Evolutionary conservation across 805 yeast species (phyloP).

Genomic region (Starmerella vaccinii): DNA sequence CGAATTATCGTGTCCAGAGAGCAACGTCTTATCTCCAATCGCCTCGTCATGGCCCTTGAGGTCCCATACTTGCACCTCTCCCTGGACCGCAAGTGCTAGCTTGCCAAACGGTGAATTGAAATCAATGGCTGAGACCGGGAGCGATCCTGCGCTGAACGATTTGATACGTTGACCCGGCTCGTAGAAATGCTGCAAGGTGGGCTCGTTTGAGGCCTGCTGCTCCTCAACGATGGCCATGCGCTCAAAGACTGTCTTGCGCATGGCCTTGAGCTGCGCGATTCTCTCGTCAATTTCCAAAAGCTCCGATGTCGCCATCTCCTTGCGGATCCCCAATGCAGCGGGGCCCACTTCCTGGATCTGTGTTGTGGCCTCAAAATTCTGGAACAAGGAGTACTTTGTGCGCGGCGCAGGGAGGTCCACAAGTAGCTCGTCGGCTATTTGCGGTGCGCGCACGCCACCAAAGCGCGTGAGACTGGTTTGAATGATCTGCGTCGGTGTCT

Average conservation of each 20-base stretch:
- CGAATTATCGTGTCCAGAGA: not conserved
- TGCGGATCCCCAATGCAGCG: slow-evolving; percentile 44
- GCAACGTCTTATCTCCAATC: not conserved
- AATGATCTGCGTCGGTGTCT: slow-evolving; percentile 17
- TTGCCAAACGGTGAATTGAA: slow-evolving; percentile 69
- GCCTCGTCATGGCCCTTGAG: slow-evolving; percentile 12
- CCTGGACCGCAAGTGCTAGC: slow-evolving; percentile 68
- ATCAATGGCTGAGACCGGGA: slow-evolving; percentile 47
- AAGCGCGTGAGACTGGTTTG: slow-evolving; percentile 16
- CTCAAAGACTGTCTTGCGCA: slow-evolving; percentile 47
- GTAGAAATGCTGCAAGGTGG: slow-evolving; percentile 56
- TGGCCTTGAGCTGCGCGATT: slow-evolving; percentile 41
- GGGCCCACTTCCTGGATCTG: slow-evolving; percentile 35
- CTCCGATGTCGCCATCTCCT: slow-evolving; percentile 54
- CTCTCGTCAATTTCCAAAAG: slow-evolving; percentile 53
- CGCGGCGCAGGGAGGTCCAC: slow-evolving; percentile 40
- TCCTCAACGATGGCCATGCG: slow-evolving; percentile 52
- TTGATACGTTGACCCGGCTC: slow-evolving; percentile 48
- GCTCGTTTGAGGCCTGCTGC: slow-evolving; percentile 39
- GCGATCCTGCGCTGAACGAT: slow-evolving; percentile 38
- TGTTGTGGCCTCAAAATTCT: slow-evolving; percentile 50
- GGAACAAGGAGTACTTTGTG: slow-evolving; percentile 45
- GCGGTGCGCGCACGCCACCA: slow-evolving; percentile 38
- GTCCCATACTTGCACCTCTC: slow-evolving; percentile 38
- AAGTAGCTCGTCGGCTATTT: slow-evolving; percentile 49